Base-by-base conservation (phyloP, 2,329 filamentous ascomycete genomes). In the Triangularia setosa region DNA sequence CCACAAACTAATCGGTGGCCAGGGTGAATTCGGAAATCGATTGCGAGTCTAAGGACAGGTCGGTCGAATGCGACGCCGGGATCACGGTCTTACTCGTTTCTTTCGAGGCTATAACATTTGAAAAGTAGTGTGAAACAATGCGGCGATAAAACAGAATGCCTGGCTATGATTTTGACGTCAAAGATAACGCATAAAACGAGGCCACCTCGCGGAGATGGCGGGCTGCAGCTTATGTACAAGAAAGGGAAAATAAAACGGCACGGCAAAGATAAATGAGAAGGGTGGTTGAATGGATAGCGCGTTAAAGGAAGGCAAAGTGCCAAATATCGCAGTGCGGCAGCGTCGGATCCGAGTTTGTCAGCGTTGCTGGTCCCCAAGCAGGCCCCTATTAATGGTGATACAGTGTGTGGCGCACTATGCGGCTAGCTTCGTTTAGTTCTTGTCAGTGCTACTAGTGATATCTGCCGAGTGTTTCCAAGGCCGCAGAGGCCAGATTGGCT, bases 181-280 rank as follows among this genome's bases (percentile, higher is more conserved):
- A 57, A 56, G 64, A 21, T 48, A 64, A 61, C 55, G 55, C 58
- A 64, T 52, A 65, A 11, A 33, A 28, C 35, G 30, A 25, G 58
- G 68, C 65, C 68, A 68, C 33, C 69, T 68, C 62, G 62, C 66
- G 63, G 67, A 62, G 67, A 64, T 65, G 64, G 66, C 66, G 48
- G 25, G 62, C 64, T 55, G 60, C n/a, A n/a, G n/a, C 61, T 64
- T 61, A 63, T 63, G 56, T 56, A 63, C 52, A 58, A 58, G 40
- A 58, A 60, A 60, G 58, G 58, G 40, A 60, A 60, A 30, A 18
- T 5, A 44, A 44, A 60, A 60, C 27, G 40, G 30, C n/a, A 60
- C 18, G 14, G 21, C 23, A 24, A 33, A 60, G 48, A 28, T 60
- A 60, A 60, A 28, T 48, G 40, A 8, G 40, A 60, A 58, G 23